Evolutionary conservation across 163 green algal species (phyloP).

Genomic region (Prototheca wickerhamii): DNA sequence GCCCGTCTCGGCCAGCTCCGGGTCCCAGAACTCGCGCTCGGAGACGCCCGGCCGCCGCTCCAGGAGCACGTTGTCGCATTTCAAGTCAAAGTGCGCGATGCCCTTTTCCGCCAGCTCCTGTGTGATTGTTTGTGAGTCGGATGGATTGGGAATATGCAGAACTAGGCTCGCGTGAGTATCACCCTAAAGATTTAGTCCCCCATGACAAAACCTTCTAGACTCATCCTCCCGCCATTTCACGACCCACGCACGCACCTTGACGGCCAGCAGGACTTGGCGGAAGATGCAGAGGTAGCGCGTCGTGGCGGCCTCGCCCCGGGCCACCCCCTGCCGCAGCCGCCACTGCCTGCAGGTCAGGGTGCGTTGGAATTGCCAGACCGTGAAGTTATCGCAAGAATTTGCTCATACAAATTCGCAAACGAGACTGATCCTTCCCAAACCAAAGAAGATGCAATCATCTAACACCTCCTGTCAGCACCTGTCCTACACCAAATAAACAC

Average conservation of each 20-base stretch:
- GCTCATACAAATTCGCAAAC: too few relatives aligned
- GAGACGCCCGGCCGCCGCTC: constrained; percentile 25
- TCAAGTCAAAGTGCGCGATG: constrained; percentile 59
- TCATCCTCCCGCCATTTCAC: too few relatives aligned
- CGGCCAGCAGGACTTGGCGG: constrained; percentile 13
- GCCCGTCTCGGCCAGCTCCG: not conserved
- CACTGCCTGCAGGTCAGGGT: constrained; percentile 22
- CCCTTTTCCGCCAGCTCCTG: constrained; percentile 16
- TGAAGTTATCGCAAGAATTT: not conserved
- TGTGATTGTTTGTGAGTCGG: too few relatives aligned
- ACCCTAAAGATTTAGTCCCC: too few relatives aligned
- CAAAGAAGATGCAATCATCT: not conserved
- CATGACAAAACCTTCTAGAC: too few relatives aligned
- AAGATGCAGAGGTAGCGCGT: constrained; percentile 41
- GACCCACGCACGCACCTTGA: constrained; percentile 19
- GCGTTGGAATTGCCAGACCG: not conserved
- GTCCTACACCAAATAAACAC: not conserved
- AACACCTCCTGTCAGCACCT: not conserved
- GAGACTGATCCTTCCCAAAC: too few relatives aligned
- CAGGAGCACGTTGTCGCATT: constrained; percentile 58
- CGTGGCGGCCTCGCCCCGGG: not conserved
- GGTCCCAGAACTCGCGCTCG: too few relatives aligned
- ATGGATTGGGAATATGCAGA: too few relatives aligned
- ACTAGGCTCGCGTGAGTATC: too few relatives aligned
- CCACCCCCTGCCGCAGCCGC: constrained; percentile 21